Evolutionary conservation across 2,329 filamentous ascomycete genomes (phyloP), one percentile per base, ranked within the genome.

Genomic region (Neopestalotiopsis rosae): DNA sequence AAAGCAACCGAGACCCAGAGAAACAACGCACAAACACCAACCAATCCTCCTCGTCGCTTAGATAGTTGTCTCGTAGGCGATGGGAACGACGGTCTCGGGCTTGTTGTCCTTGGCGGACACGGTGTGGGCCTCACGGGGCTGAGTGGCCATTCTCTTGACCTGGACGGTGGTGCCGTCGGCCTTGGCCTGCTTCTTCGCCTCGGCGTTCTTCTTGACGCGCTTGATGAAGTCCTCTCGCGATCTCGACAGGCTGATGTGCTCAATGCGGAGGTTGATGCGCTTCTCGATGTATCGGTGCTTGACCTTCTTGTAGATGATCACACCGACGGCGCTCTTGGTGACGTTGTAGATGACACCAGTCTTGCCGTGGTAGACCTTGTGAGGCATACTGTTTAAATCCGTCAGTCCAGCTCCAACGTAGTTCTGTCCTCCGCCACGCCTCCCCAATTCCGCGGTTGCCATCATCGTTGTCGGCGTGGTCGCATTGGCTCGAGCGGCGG

Each of bases 351-450:
- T 88, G 80, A 97, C 93, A 83, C 94, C 94, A 74, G 95, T 97
- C 93, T 98, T 98, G 82, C 95, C 96, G 90, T 98, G 95, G 92
- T 97, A 98, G 87, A 97, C 93, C 91, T 98, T 98, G 92, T 95
- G 94, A 80, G 95, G 95, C 94, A 97, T 96, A 89, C 94, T 94
- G 80, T 59, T 83, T 78, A 65, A 71, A 71, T 7, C 17, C 14
- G 68, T 65, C 65, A 69, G 42, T 68, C 62, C 24, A n/a, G 57
- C 28, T 59, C 57, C 17, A 17, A 13, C 24, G 30, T 13, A 28
- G 13, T 30, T 34, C 1, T 9, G 4, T 24, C 24, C 57, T 10
- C 24, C 24, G 17, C 24, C 57, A 56, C 13, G 6, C 6, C 17
- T 7, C 34, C n/a, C 45, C 45, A 52, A 17, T n/a, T 13, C 17